A percentile compares a stretch with the other conserved stretches of the same genome.
Conservation (phyloP, 2,329 filamentous ascomycete species). For the Talaromyces sp. region DNA sequence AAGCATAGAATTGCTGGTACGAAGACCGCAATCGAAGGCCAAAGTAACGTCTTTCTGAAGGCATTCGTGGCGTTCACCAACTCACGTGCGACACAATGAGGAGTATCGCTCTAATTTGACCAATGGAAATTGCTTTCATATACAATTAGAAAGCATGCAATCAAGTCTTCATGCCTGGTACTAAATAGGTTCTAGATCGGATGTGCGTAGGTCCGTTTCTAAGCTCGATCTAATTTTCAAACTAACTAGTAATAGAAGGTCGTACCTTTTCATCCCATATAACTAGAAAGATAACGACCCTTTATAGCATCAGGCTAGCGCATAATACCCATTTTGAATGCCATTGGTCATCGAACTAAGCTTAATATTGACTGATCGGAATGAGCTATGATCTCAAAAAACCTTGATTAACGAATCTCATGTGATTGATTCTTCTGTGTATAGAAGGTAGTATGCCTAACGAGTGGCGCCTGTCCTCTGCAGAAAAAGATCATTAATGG, state of each 20-base stretch:
- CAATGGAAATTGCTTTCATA: neutral
- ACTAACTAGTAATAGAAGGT: conserved; percentile 9
- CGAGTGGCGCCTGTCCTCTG: neutral
- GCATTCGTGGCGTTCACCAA: neutral
- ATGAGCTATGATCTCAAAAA: neutral
- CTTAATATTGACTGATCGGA: neutral
- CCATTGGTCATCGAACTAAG: conserved; percentile 1
- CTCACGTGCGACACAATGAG: neutral
- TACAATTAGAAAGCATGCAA: neutral
- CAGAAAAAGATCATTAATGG: neutral
- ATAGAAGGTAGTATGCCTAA: conserved; percentile 7
- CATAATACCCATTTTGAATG: neutral
- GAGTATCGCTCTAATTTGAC: neutral
- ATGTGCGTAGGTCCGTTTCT: neutral
- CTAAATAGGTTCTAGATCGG: neutral
- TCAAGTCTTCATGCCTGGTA: neutral
- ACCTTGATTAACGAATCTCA: neutral
- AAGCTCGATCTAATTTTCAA: neutral
- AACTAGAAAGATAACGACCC: neutral
- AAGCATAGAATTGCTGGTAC: neutral
- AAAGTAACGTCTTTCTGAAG: neutral
- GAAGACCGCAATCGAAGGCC: neutral
- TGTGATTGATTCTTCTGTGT: conserved; percentile 2
- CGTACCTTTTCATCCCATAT: neutral
- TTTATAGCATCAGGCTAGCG: neutral